A percentile compares a stretch with the other conserved stretches of the same genome.
Evolutionary conservation across 208 protist genomes (phyloP).

Genomic region (Tritrichomonas foetus): DNA sequence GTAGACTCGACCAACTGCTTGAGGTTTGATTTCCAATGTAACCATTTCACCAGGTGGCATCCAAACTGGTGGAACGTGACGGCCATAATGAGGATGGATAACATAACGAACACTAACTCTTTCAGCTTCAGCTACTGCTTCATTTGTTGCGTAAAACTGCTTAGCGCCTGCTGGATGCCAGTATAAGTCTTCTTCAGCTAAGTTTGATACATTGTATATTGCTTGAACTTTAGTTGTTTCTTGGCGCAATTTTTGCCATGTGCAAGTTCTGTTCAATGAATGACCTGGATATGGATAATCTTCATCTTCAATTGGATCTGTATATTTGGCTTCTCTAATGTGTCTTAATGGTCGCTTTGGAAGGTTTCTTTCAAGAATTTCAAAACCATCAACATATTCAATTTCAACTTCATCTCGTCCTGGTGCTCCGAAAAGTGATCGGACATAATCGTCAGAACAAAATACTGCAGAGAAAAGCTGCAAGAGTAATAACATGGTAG

Average conservation of each 20-base stretch:
- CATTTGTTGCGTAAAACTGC: background rate
- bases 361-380: background rate
- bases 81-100: background rate
- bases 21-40: background rate
- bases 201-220: background rate
- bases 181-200: background rate
- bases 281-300: too few relatives aligned
- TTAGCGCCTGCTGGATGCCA: background rate
- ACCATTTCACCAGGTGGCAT: too few relatives aligned
- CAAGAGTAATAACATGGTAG: too few relatives aligned
- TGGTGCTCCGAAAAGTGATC: too few relatives aligned
- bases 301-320: background rate
- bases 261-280: background rate
- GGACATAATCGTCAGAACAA: too few relatives aligned
- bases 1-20: background rate
- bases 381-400: too few relatives aligned
- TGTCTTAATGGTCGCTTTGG: background rate
- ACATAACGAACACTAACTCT: background rate
- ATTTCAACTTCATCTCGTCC: too few relatives aligned
- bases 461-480: too few relatives aligned
- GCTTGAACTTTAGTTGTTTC: background rate
- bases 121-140: background rate
- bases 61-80: too few relatives aligned
- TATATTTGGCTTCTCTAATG: background rate
- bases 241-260: background rate